Conservation (phyloP, 1,139 yeast species). For the Nakaseomyces kungkrabaensis region DNA sequence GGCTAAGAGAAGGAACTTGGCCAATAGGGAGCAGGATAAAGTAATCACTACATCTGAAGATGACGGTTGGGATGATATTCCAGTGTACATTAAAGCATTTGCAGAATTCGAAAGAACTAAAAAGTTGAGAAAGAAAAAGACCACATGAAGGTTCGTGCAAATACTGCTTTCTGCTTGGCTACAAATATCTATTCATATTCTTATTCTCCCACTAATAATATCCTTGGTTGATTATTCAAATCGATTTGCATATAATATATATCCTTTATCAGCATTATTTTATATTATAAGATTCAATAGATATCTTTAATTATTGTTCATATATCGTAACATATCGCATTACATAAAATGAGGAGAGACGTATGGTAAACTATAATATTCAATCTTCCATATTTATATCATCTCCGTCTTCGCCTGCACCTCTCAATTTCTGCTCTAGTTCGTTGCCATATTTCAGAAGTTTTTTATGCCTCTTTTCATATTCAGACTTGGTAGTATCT, state of each 20-base stretch:
- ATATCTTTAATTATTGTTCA: neutral
- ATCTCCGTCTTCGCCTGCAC: too few relatives aligned
- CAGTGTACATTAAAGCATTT: slow-evolving; percentile 68
- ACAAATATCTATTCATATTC: too few relatives aligned
- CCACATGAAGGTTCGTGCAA: neutral
- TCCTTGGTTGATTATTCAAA: too few relatives aligned
- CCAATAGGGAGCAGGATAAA: slow-evolving; percentile 8
- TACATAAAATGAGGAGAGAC: neutral
- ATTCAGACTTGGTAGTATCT: slow-evolving; percentile 90
- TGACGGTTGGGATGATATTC: slow-evolving; percentile 59
- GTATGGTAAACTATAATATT: too few relatives aligned
- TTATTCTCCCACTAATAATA: too few relatives aligned
- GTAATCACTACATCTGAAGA: slow-evolving; percentile 23
- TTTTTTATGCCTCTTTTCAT: slow-evolving; percentile 95
- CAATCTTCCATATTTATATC: too few relatives aligned
- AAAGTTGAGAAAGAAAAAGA: slow-evolving; percentile 31
- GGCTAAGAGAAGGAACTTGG: slow-evolving; percentile 18
- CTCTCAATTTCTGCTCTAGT: neutral
- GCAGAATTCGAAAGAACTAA: slow-evolving; percentile 70
- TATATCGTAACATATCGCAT: neutral
- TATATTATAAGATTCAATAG: too few relatives aligned
- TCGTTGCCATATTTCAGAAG: slow-evolving; percentile 29
- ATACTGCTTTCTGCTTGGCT: too few relatives aligned
- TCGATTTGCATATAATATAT: too few relatives aligned
- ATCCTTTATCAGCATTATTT: too few relatives aligned